Base-by-base conservation (phyloP, 1,284 basidiomycete genomes). In the Exobasidium rhododendri region DNA sequence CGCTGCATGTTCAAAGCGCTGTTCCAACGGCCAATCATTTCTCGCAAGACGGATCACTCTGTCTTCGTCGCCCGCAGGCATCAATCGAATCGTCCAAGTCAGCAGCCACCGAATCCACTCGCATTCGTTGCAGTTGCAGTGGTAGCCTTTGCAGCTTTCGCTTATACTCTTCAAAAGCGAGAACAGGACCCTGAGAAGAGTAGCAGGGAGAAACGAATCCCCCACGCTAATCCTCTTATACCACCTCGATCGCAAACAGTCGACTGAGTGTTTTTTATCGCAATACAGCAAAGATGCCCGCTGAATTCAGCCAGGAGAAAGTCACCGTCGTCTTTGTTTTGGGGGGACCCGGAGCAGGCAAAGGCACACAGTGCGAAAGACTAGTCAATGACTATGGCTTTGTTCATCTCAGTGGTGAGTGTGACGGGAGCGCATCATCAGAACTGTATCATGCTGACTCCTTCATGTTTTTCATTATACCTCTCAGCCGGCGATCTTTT, bases 331-430 rank as follows among this genome's bases (percentile, higher is more conserved):
- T 98, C 72, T 99, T 92, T 76, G 94, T 98, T 20, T 88, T 99
- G 24, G 96, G 96, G 45, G 96, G 96, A 0, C 96, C 96, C 24
- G 96, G 96, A 60, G 92, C 92, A 70, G 94, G 94, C 68, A 99
- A 98, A 82, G 96, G 96, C 56, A 99, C 96, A 0, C 96, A 98
- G 80, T 97, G 93, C 78, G 86, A 84, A 31, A 85, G 84, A 63
- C 87, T 98, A 59, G 94, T 97, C n/a, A 73, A 88, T 55, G 89
- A 92, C 62, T 96, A 90, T 78, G 85, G 86, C 55, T 98, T 98
- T 81, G 89, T 88, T 73, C 96, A 99, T 83, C 86, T 99, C 51
- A 97, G 93, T 52, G 93, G 92, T 92, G 70, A 64, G 82, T 56
- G 4, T 10, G 35, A 40, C 10, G 35, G n/a, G 10, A 4, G 22